These are phyloP conservation scores for Glycyrrhiza uralensis DNA, from an alignment of 306 rosid genomes.

Conservation along the genomic window DNA sequence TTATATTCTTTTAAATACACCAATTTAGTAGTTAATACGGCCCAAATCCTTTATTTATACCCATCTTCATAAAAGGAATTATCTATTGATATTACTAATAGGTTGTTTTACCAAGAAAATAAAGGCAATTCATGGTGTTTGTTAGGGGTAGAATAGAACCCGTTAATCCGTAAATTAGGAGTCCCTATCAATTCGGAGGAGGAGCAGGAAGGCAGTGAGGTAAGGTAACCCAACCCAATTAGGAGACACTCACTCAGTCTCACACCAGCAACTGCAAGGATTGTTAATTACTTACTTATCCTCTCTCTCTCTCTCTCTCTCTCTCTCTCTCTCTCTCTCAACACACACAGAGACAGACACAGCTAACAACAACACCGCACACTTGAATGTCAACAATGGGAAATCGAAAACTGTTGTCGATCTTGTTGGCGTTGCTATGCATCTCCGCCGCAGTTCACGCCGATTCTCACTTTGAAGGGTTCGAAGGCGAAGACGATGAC, in stretches of 20 bases:
- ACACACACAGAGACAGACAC: neutral
- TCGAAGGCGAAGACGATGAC: slow-evolving; percentile 65
- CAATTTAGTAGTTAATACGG: too few relatives aligned
- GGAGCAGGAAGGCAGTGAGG: neutral
- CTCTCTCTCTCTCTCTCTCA: neutral
- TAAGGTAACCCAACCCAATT: neutral
- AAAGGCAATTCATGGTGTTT: too few relatives aligned
- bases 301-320: neutral
- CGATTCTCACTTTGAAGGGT: slow-evolving; percentile 85
- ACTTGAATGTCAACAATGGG: slow-evolving; percentile 18
- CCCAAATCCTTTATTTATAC: too few relatives aligned
- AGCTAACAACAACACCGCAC: neutral
- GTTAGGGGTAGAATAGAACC: neutral
- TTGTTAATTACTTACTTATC: too few relatives aligned
- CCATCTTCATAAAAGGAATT: too few relatives aligned
- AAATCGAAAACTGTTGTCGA: slow-evolving; percentile 11
- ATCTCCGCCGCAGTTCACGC: slow-evolving; percentile 28
- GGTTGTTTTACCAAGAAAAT: too few relatives aligned
- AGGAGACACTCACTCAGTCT: too few relatives aligned
- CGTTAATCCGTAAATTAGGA: neutral
- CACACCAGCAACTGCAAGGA: too few relatives aligned
- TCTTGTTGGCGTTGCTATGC: slow-evolving; percentile 19
- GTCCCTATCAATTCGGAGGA: neutral
- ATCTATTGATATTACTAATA: too few relatives aligned
- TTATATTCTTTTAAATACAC: too few relatives aligned